Conservation (phyloP, 257 asterid genomes). For the Solanum sitiens region DNA sequence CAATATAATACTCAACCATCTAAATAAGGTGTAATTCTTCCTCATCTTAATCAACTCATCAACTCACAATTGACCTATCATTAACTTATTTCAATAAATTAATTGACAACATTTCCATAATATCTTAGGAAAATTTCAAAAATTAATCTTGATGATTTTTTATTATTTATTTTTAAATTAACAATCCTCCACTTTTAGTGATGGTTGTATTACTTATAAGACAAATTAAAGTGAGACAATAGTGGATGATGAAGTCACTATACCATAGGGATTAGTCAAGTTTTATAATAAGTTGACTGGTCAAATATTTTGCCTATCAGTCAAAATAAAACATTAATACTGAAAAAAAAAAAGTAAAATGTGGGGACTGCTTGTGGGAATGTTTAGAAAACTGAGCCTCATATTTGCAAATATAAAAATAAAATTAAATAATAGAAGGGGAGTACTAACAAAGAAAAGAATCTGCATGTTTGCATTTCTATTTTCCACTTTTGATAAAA, state of each 20-base stretch:
- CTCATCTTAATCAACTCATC: background rate
- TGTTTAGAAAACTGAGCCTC: conserved; percentile 31
- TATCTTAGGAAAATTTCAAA: background rate
- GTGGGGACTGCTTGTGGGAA: background rate
- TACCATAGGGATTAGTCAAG: conserved; percentile 25
- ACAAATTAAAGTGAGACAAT: conserved; percentile 23
- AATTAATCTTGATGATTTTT: background rate
- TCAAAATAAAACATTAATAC: conserved; percentile 17
- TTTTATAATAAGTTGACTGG: conserved; percentile 30
- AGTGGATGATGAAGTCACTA: conserved; percentile 1
- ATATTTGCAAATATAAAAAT: background rate
- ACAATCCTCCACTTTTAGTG: background rate
- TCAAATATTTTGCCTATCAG: conserved; percentile 23
- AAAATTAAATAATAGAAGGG: background rate
- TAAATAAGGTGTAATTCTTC: too few relatives aligned
- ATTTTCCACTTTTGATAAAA: background rate
- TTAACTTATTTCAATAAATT: background rate
- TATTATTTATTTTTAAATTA: background rate
- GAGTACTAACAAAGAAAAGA: conserved; percentile 34
- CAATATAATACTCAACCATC: background rate
- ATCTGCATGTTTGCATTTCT: conserved; percentile 18
- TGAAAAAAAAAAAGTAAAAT: conserved; percentile 34
- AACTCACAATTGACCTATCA: background rate
- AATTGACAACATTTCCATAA: background rate
- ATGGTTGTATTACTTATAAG: background rate